Base-by-base conservation (phyloP, 176 grass and related monocot species). In the Cocos nucifera region DNA sequence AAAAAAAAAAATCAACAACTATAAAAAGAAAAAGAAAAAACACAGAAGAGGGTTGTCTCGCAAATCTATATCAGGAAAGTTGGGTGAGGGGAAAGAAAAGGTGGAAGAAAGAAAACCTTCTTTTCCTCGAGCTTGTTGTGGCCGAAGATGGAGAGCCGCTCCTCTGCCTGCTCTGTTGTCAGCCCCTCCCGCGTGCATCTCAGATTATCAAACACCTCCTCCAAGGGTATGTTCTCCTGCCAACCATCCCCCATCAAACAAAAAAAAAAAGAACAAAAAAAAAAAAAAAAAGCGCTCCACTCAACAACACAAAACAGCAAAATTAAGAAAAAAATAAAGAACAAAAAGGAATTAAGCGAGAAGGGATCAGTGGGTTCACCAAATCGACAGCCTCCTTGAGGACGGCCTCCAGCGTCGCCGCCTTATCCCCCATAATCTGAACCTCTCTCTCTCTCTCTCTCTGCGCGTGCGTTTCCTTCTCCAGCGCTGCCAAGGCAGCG, bases 81-180 rank as follows among this genome's bases (percentile, higher is more conserved):
- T 6, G 0, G 28, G 28, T 6, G 28, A 48, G 49, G 54, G 54
- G 14, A 19, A 48, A 53, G 22, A 74, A 49, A 54, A 54, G 56
- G 27, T 16, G 49, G 49, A 30, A 32, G 17, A 67, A 56, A 16
- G 16, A 0, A 19, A 14, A 95, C 89, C 80, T 79, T 74, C 86
- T 95, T 95, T 72, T 95, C 89, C 68, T 95, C 89, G 15, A 95
- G 85, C 72, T 75, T 95, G 67, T 95, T 95, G 61, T 78, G 85
- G 3, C 89, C 89, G 52, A 95, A 95, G 56, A 95, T 69, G 57
- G 30, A 21, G 51, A 95, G 81, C 30, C 89, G 68, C 75, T 83
- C 81, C 70, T 85, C 69, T 6, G 78, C 89, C 77, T 95, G 85
- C 57, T 55, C 52, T 50, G 78, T 50, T 26, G 85, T 49, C 72